Evolutionary conservation across 148 eudicot genomes (phyloP).

Genomic region (Gaultheria prostrata): DNA sequence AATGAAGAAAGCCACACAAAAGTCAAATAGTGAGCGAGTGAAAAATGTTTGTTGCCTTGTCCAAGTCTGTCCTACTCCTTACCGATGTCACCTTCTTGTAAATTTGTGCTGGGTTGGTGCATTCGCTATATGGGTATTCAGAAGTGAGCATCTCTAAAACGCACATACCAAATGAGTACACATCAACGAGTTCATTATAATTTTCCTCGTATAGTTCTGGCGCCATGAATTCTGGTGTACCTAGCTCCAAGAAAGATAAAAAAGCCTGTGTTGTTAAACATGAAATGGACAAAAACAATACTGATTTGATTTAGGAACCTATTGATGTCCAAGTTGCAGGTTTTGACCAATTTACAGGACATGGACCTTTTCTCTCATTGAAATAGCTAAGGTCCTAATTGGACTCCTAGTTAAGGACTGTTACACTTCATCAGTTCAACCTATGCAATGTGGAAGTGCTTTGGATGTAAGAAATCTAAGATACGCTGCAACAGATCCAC

Average conservation of each 20-base stretch:
- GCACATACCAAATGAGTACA: conserved; percentile 60
- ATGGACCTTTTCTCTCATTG: not conserved
- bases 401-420: not conserved
- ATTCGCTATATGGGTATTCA: conserved; percentile 58
- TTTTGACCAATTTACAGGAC: not conserved
- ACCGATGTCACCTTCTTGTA: conserved; percentile 57
- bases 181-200: conserved; percentile 67
- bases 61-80: conserved; percentile 19
- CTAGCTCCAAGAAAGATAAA: conserved; percentile 23
- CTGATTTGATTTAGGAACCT: not conserved
- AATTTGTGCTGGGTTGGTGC: conserved; percentile 54
- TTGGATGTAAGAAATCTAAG: not conserved
- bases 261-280: not conserved
- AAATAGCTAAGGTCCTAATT: not conserved
- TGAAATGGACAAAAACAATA: not conserved
- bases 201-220: conserved; percentile 69
- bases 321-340: not conserved
- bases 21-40: not conserved
- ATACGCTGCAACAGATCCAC: not conserved
- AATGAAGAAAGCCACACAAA: conserved; percentile 16
- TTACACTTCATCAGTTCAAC: not conserved
- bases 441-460: not conserved
- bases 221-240: conserved; percentile 82
- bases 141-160: conserved; percentile 50
- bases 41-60: not conserved